These are phyloP conservation scores for Fusarium tricinctum DNA, from an alignment of 2,329 filamentous ascomycete species.

Conservation along the genomic window DNA sequence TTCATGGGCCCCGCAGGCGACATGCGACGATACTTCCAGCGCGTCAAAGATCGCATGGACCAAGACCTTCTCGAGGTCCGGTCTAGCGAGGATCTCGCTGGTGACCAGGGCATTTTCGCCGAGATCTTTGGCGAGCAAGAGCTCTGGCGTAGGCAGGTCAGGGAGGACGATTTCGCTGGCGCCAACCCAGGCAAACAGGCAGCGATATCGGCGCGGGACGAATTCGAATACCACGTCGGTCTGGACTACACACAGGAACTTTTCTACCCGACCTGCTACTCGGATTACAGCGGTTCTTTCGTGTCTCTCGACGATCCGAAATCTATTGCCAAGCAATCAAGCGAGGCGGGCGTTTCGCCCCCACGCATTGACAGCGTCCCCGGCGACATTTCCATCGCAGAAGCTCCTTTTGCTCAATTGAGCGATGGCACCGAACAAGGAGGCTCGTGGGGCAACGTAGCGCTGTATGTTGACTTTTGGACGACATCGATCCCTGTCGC, in stretches of 20 bases:
- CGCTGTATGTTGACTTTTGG: conserved; percentile 47
- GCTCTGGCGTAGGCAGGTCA: conserved; percentile 40
- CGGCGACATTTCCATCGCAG: conserved; percentile 37
- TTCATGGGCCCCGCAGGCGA: conserved; percentile 51
- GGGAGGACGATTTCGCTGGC: conserved; percentile 20
- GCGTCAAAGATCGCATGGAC: conserved; percentile 48
- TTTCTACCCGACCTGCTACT: conserved; percentile 51
- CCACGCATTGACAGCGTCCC: conserved; percentile 45
- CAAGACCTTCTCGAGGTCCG: conserved; percentile 34
- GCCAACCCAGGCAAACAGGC: conserved; percentile 37
- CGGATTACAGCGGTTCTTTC: conserved; percentile 48
- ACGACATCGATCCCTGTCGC: conserved; percentile 44
- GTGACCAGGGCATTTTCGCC: conserved; percentile 53
- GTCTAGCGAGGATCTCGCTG: conserved; percentile 36
- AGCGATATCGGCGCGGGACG: conserved; percentile 22
- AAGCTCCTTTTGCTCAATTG: conserved; percentile 35
- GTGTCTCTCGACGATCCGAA: conserved; percentile 36
- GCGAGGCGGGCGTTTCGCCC: conserved; percentile 41
- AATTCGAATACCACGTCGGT: conserved; percentile 50
- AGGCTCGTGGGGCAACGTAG: conserved; percentile 40
- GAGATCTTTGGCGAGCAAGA: conserved; percentile 52
- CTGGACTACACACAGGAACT: conserved; percentile 51
- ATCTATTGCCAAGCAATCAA: conserved; percentile 36
- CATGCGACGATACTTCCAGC: conserved; percentile 47
- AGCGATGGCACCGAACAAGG: not conserved